phyloP scores from a whole-genome alignment of 1,284 basidiomycete species.

The Lentinula novae-zelandiae region DNA sequence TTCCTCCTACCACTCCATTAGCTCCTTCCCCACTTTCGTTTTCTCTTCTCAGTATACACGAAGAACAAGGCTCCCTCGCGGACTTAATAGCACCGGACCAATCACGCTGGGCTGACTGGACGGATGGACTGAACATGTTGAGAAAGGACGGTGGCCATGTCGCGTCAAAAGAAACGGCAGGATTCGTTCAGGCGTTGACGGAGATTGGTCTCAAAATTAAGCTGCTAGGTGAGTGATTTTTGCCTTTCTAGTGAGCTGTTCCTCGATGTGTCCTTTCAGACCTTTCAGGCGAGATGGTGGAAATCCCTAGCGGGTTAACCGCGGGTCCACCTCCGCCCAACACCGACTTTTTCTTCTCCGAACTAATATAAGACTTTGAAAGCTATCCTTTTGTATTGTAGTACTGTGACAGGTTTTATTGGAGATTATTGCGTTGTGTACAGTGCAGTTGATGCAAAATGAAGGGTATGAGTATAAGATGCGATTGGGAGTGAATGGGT shows the following conservation, averaged over 20 bases:
- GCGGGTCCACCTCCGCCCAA: conserved; percentile 73
- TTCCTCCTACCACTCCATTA: conserved; percentile 49
- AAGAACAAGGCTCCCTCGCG: conserved; percentile 61
- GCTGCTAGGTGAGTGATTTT: conserved; percentile 62
- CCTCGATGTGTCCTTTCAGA: conserved; percentile 41
- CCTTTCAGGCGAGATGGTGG: conserved; percentile 88
- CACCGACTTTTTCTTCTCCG: conserved; percentile 87
- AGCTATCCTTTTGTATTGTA: neutral
- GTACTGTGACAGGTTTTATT: neutral
- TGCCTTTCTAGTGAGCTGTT: neutral
- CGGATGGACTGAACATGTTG: conserved; percentile 90
- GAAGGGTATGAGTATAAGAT: conserved; percentile 20
- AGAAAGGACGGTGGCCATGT: conserved; percentile 78
- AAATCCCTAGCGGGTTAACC: conserved; percentile 76
- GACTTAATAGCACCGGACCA: conserved; percentile 86
- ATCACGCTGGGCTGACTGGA: conserved; percentile 92
- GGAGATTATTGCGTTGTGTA: conserved; percentile 12
- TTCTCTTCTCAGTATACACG: conserved; percentile 70
- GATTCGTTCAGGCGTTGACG: conserved; percentile 82
- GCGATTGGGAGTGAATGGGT: conserved; percentile 20
- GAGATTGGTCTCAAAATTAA: conserved; percentile 95
- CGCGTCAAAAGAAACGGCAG: conserved; percentile 79
- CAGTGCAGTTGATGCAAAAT: conserved; percentile 45
- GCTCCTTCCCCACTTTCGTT: conserved; percentile 74
- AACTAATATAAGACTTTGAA: conserved; percentile 23